phyloP scores from a whole-genome alignment of 75 land plant species.

The Isoetes taiwanensis region DNA sequence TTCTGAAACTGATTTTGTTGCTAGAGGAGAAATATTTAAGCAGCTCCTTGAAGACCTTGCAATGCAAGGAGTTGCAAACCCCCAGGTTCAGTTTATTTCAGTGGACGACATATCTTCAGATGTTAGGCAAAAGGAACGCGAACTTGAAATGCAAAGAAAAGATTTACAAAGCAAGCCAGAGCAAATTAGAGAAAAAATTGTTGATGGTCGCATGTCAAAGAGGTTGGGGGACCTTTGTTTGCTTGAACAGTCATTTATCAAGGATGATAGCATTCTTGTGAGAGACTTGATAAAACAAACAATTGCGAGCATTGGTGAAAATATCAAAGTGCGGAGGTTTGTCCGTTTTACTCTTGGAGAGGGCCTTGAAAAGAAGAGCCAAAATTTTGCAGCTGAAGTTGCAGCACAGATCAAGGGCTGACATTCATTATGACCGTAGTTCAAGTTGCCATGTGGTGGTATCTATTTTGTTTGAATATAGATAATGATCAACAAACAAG shows the following conservation, averaged over 20 bases:
- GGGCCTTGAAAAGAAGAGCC: not conserved
- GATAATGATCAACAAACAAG: no score
- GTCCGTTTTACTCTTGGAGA: not conserved
- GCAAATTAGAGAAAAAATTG: not conserved
- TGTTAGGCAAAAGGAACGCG: not conserved
- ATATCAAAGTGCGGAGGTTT: not conserved
- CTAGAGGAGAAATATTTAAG: not conserved
- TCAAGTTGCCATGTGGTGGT: no score
- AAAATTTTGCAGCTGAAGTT: not conserved
- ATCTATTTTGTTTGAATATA: no score
- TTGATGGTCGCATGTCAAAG: not conserved
- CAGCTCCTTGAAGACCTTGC: conserved; percentile 3
- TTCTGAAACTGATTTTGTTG: not conserved
- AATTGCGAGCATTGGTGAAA: conserved; percentile 1
- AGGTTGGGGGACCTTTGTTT: not conserved
- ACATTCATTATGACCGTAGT: no score
- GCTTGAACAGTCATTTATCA: conserved; percentile 1
- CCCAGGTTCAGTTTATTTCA: not conserved
- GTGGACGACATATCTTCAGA: not conserved
- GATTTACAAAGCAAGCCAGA: conserved; percentile 3
- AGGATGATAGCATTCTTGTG: conserved; percentile 1
- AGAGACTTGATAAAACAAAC: not conserved
- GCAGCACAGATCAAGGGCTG: no score
- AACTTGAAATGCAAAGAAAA: conserved; percentile 3
- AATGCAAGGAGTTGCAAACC: not conserved